Evolutionary conservation across 352 stramenopile genomes (phyloP), one percentile per base, ranked within the genome.

Genomic region (Salisapilia sapeloensis): DNA sequence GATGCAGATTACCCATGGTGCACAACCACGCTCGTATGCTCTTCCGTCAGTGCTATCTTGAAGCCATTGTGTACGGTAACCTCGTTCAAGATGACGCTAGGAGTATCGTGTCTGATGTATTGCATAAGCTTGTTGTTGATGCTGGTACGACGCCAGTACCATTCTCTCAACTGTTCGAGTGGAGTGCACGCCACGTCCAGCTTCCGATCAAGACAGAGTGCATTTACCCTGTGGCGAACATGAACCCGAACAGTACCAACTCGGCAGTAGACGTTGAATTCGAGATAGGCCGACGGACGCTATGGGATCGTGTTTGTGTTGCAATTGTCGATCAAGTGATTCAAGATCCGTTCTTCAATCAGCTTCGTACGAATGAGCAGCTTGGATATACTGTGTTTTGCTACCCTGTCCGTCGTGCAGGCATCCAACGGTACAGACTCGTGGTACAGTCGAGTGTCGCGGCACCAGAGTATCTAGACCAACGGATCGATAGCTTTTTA

Each of bases 371-470:
- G 12, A 53, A 70, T 22, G 66, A 82, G 30, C 66, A 82, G 34
- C 55, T 82, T 15, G 66, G 66, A 4, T 82, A 82, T 49, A 62
- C 58, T 3, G 65, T 81, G 27, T 81, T 79, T 27, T 81, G 50
- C 25, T 70, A 48, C 6, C 42, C 56, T 17, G 60, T 47, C 28
- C 44, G 54, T 16, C 42, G 51, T 4, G 53, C 61, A 20, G 64
- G 51, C 15, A 42, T 82, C 12, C 50, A 69, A 37, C 69, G 49
- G n/a, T 78, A 84, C 29, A 67, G 69, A 17, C 43, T 90, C 32
- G 60, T 90, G 10, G 34, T 91, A 1, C 74, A 92, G 41, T 89
- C 70, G 3, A 79, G 74, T 29, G 61, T 81, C 7, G 59, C 61
- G 13, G 42, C 63, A 8, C 70, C 77, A 0, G 52, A 59, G 24